A percentile compares a stretch with the other conserved stretches of the same genome.
Conservation (phyloP, 495 filamentous ascomycete genomes). For the Trichoderma erinaceum region DNA sequence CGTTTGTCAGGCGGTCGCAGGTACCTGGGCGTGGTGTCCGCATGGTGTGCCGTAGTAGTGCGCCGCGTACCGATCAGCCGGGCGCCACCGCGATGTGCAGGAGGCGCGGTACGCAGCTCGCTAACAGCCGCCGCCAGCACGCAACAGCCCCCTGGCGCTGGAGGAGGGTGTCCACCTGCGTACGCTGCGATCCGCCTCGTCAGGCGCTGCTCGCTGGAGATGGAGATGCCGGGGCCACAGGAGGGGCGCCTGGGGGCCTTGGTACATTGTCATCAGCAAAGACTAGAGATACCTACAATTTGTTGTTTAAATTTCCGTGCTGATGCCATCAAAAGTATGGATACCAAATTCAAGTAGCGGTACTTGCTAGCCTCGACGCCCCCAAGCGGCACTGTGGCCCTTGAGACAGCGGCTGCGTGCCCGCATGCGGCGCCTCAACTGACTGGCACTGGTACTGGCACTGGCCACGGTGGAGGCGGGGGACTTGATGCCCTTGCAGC, state of each 20-base stretch:
- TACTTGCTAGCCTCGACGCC: not conserved
- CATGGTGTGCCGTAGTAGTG: not conserved
- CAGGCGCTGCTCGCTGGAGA: not conserved
- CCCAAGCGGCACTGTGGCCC: not conserved
- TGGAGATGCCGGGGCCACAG: not conserved
- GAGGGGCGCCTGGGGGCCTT: not conserved
- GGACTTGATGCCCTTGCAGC: not conserved
- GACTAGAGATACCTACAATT: too few species aligned
- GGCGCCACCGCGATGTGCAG: not conserved
- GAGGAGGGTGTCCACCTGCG: not conserved
- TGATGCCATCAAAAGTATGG: too few species aligned
- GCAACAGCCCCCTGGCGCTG: not conserved
- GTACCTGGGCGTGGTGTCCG: not conserved
- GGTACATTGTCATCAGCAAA: too few species aligned
- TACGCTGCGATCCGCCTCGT: not conserved
- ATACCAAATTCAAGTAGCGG: not conserved
- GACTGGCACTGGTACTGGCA: not conserved
- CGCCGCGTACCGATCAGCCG: constrained; percentile 1
- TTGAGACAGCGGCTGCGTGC: not conserved
- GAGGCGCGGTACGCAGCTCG: constrained; percentile 9
- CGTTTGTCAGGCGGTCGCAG: not conserved
- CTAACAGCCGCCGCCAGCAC: constrained; percentile 8
- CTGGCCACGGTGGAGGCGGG: not conserved
- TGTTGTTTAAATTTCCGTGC: too few species aligned
- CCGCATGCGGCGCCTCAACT: constrained; percentile 5